Base-by-base conservation (phyloP, 2,329 filamentous ascomycete genomes). In the Talaromyces sp. region DNA sequence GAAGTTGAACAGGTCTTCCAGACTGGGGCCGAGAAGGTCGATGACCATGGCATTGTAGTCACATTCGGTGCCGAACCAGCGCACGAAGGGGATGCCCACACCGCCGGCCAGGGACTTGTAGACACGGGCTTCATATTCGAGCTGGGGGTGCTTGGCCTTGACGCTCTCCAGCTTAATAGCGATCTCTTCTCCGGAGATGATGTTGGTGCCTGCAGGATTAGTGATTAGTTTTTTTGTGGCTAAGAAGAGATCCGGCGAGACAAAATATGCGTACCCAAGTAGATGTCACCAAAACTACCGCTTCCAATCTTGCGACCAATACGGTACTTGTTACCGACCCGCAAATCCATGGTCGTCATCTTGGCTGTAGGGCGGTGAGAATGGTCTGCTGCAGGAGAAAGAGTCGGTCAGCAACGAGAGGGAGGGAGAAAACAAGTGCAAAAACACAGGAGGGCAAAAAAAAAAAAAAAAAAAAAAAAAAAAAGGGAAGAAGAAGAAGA, bases 11-110 rank as follows among this genome's bases (percentile, higher is more conserved):
- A 99, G 86, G 76, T 99, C 95, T 81, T 99, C 95, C 79, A 99
- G 82, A 73, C 90, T 95, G 68, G 95, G 95, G 44, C 95, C 95
- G 62, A 99, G 90, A 30, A 99, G 88, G 74, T 99, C 95, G 68
- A 98, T 87, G 58, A 99, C 95, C 95, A 99, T 98, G 77, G 95
- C 95, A 81, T 99, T 98, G 87, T 99, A 98, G 82, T 98, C 95
- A 80, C 94, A 98, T 81, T 99, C 95, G 64, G 94, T 98, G 69
- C 95, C 95, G 79, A 98, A 99, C 95, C 95, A 99, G 80, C 94
- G 92, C 75, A 99, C 95, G 74, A 98, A 98, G 55, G 95, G 95
- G 68, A 99, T 99, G 64, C 95, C 95, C 70, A 98, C 95, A 77
- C 95, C 95, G 68, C 95, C 95, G 61, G 95, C 95, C 58, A 99